These are phyloP conservation scores for Botrytis medusae DNA, from an alignment of 2,329 filamentous ascomycete species.

Conservation along the genomic window DNA sequence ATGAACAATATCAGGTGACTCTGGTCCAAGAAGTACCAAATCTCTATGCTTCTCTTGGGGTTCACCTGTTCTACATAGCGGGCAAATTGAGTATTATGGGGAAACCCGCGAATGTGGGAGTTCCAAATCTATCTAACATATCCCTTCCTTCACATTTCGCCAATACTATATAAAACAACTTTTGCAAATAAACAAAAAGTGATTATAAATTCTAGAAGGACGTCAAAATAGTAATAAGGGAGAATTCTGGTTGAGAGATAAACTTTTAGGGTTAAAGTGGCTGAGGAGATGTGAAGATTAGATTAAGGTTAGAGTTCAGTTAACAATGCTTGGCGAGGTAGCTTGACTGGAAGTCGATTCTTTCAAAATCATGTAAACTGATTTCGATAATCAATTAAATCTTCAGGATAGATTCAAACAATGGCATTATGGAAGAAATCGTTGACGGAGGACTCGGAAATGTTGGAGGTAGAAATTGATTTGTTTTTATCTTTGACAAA, in stretches of 20 bases:
- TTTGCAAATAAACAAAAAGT: neutral
- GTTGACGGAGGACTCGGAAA: neutral
- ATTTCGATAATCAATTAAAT: neutral
- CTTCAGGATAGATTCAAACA: neutral
- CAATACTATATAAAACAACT: neutral
- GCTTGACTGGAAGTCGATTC: neutral
- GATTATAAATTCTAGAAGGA: neutral
- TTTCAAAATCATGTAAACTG: neutral
- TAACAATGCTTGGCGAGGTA: neutral
- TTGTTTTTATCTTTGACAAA: neutral
- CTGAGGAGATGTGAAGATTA: neutral
- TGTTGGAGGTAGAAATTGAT: neutral
- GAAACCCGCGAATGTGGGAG: neutral
- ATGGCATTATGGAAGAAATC: neutral
- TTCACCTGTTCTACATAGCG: neutral
- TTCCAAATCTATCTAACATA: neutral
- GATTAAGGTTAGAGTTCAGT: neutral
- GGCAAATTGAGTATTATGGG: no score
- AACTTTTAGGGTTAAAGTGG: neutral
- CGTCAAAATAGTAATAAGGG: neutral
- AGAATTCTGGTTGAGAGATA: neutral
- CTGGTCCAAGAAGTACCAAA: neutral
- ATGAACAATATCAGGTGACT: neutral
- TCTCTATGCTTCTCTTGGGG: neutral
- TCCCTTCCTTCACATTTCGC: neutral